Conservation (phyloP, 257 asterid species). For the Oldenlandia corymbosa region DNA sequence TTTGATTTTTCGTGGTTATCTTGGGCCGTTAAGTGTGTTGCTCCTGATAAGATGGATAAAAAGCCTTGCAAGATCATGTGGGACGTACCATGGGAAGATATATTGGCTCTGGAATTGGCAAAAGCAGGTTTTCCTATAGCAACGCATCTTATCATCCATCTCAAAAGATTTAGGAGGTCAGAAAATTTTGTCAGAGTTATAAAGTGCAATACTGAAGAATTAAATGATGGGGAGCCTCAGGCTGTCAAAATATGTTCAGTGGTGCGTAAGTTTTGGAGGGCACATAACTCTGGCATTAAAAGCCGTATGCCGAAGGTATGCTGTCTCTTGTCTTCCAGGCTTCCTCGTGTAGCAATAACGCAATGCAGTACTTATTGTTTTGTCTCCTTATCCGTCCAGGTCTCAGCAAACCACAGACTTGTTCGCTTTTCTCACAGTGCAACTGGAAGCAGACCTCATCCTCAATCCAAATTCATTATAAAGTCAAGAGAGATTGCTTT, state of each 20-base stretch:
- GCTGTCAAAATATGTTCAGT: constrained; percentile 66
- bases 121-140: constrained; percentile 74
- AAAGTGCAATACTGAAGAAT: constrained; percentile 70
- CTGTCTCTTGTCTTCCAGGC: constrained; percentile 5
- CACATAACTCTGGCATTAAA: constrained; percentile 38
- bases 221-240: constrained; percentile 67
- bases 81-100: constrained; percentile 95
- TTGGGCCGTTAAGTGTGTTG: constrained; percentile 49
- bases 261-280: constrained; percentile 71
- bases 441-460: constrained; percentile 37
- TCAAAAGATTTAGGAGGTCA: constrained; percentile 66
- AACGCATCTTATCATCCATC: constrained; percentile 82
- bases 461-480: constrained; percentile 37
- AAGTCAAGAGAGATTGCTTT: constrained; percentile 51
- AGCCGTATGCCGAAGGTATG: constrained; percentile 43
- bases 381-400: constrained; percentile 26
- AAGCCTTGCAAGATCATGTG: constrained; percentile 95
- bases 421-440: constrained; percentile 28
- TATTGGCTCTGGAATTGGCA: constrained; percentile 85
- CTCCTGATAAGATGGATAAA: constrained; percentile 72
- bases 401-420: constrained; percentile 48
- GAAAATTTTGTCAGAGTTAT: constrained; percentile 88
- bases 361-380: neutral
- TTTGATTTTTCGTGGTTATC: constrained; percentile 19
- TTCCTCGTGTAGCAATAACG: constrained; percentile 3